Base-by-base conservation (phyloP, 139 green algal genomes). In the Haematococcus sp. region DNA sequence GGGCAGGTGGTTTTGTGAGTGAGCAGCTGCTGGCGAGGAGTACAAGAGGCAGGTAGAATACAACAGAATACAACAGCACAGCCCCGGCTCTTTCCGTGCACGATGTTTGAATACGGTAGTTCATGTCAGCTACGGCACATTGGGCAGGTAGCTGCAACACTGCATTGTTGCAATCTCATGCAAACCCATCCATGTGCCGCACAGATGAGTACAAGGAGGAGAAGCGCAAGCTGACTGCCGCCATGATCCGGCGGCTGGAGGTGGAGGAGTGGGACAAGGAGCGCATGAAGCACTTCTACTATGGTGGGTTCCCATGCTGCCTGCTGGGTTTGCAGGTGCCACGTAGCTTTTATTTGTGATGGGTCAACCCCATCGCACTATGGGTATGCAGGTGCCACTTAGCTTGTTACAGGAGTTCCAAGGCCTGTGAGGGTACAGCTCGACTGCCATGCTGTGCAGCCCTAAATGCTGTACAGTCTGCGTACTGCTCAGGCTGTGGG, bases 261-360 rank as follows among this genome's bases (percentile, higher is more conserved):
- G 68, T 89, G n/a, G 84, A 89, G 73, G 84, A 89, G 63, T 89
- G 84, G 84, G 81, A 87, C 81, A 89, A 89, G 76, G 74, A 88
- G 78, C 82, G 82, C 78, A 79, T 82, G 76, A 82, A 82, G 76
- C 76, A 86, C 76, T 86, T 83, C 54, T 86, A 86, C 73, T 82
- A 82, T 34, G 76, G 76, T 49, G 52, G 58, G 66, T 80, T 49
- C 40, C 11, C 11, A 49, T 49, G 11, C 7, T 49, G 11, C 40
- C 40, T 19, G 11, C 40, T 81, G 27, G 73, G 78, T 32, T 28
- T 81, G 68, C 73, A 68, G 31, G 20, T 30, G 13, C 20, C 16
- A 13, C 56, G 16, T 64, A 19, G 56, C 23, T 64, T n/a, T 28
- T 30, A 19, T 64, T 28, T n/a, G n/a, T n/a, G n/a, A n/a, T n/a